Conservation (phyloP, 768 basidiomycete genomes). For the Trametes cingulata region DNA sequence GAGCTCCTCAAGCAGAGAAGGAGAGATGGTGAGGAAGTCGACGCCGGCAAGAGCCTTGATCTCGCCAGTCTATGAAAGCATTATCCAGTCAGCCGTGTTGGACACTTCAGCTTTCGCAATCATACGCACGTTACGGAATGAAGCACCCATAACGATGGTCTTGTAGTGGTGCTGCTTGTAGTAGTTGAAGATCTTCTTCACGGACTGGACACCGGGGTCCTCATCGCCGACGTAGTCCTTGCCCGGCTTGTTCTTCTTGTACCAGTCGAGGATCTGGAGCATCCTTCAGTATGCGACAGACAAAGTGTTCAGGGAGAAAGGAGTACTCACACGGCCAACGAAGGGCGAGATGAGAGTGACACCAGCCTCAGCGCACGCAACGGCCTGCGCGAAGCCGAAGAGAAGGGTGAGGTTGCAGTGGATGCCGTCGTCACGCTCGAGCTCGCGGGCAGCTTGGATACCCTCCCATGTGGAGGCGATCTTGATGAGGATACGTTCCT, state of each 20-base stretch:
- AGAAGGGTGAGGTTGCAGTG: conserved; percentile 99
- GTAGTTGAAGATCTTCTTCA: conserved; percentile 98
- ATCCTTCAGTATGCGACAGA: conserved; percentile 16
- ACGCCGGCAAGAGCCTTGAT: conserved; percentile 95
- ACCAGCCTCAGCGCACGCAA: conserved; percentile 97
- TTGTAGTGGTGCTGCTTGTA: conserved; percentile 99
- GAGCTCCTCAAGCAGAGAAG: conserved; percentile 88
- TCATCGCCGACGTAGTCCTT: conserved; percentile 87
- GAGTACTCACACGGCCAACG: conserved; percentile 83
- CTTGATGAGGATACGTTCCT: conserved; percentile 97
- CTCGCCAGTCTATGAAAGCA: conserved; percentile 66
- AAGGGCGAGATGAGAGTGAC: conserved; percentile 99
- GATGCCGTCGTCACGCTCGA: conserved; percentile 90
- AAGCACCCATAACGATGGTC: conserved; percentile 99
- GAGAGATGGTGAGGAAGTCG: conserved; percentile 96
- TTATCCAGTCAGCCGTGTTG: conserved; percentile 1
- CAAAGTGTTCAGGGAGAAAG: neutral
- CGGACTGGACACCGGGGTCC: conserved; percentile 95
- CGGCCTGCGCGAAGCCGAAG: conserved; percentile 98
- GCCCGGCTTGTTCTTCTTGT: conserved; percentile 87
- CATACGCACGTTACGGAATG: conserved; percentile 90
- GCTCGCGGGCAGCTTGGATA: conserved; percentile 96
- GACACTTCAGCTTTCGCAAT: neutral
- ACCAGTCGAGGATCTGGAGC: conserved; percentile 93
- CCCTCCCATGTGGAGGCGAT: conserved; percentile 99